phyloP scores from a whole-genome alignment of 2,329 filamentous ascomycete species.

The Arthroderma sp. region DNA sequence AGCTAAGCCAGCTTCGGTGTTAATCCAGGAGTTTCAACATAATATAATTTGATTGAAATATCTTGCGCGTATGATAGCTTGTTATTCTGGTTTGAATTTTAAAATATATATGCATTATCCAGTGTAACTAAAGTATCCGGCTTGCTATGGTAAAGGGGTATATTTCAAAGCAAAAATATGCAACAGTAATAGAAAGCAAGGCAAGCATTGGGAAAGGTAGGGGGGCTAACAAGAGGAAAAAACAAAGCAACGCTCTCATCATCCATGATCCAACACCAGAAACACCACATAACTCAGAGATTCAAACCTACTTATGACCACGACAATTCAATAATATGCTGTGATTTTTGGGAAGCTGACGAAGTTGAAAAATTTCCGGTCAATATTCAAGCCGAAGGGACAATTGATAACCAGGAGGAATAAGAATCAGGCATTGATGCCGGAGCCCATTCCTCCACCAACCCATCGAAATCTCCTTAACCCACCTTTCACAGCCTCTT shows the following conservation, averaged over 20 bases:
- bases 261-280: background rate
- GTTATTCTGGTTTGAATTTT: no score
- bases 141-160: no score
- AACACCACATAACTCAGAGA: background rate
- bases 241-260: background rate
- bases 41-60: no score
- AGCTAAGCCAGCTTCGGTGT: no score
- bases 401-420: background rate
- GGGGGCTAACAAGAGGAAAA: no score
- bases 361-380: background rate
- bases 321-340: background rate
- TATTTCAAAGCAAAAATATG: no score
- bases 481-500: constrained; percentile 33
- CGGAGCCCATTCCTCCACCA: constrained; percentile 23
- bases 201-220: no score
- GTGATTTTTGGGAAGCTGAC: background rate
- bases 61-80: no score
- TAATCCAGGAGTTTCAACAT: no score
- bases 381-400: background rate
- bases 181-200: no score
- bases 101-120: no score
- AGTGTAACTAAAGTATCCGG: no score
- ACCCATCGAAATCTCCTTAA: constrained; percentile 33
- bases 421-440: constrained; percentile 21
- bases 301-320: background rate